Evolutionary conservation across 352 stramenopile genomes (phyloP), one percentile per base, ranked within the genome.

Genomic region (Phytophthora lateralis): DNA sequence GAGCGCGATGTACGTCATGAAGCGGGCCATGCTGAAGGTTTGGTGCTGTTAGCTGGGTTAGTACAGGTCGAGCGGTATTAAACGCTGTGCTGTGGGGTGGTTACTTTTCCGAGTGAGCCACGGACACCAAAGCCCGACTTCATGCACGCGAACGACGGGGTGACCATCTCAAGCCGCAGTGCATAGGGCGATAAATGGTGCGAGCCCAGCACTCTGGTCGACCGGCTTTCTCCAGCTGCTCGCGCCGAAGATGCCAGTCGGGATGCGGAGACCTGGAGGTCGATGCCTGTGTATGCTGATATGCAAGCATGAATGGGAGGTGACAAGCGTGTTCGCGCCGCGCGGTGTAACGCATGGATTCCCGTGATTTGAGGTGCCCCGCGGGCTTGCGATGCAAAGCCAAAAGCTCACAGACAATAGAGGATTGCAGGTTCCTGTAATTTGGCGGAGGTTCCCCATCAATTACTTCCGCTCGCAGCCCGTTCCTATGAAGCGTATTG

Each of bases 111-210:
- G 34, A 71, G 45, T 71, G 63, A 56, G 38, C 43, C 42, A 54
- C 43, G 24, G 51, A 62, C 41, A 60, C 21, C 55, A 48, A 60
- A 41, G 35, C 29, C 41, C 34, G 17, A 6, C 27, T 20, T 5
- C n/a, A 39, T 39, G 46, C 54, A 63, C 30, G 27, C 17, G 35
- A 61, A 26, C 55, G 55, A 57, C 42, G 15, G 26, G 37, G 48
- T 49, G 55, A 66, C 62, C 62, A 70, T 70, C 62, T 70, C 55
- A 66, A 60, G 53, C n/a, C 35, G 21, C 41, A 21, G 32, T 56
- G 39, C 54, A 32, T 20, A 29, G 12, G 24, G 55, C 43, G 44
- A 24, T 39, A 67, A 66, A 71, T 50, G 50, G 50, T 56, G 57
- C 56, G 50, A 52, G 41, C 44, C 37, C 45, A 63, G 53, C 24